Base-by-base conservation (phyloP, 768 basidiomycete genomes). In the Amanita fuliginea region DNA sequence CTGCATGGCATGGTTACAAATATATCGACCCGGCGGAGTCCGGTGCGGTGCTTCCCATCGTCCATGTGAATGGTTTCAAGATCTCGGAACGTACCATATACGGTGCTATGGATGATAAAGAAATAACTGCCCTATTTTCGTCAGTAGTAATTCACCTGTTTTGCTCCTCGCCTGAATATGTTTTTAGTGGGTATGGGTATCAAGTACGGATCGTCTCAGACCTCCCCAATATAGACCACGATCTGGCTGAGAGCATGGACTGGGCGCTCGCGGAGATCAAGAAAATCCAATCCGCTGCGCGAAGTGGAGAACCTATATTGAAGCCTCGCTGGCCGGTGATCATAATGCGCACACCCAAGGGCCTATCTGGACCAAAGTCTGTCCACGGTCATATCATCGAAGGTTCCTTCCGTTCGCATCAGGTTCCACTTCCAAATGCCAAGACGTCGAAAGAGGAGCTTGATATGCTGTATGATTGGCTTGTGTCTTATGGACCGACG, bases 291-390 rank as follows among this genome's bases (percentile, higher is more conserved):
- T 62, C 64, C 0, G 87, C 84, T 0, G 91, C 92, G 14, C 80
- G 92, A 41, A 69, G 67, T 9, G 86, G 86, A 2, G 75, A 81
- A 2, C 81, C 90, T 13, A 79, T 89, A 54, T 70, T 80, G 46
- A 93, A 93, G 68, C 92, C 92, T n/a, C 76, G 87, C 37, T 94
- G 88, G 88, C 92, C 92, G 3, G 75, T 93, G 60, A 69, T 96
- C 54, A 76, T 93, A 57, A 73, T 94, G 40, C 79, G 91, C 39
- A 88, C 88, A 1, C 89, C 90, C 8, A 95, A 95, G 66, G 84
- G 89, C 21, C 80, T 76, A 70, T 71, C 80, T 5, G 83, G 85
- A 4, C 87, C 88, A 1, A 80, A 80, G 55, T 54, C 65, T 18
- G 60, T 86, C 24, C 71, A 78, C 46, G 86, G 80, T n/a, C 77